These are phyloP conservation scores for Apocynum venetum DNA, from an alignment of 257 asterid species.

Conservation along the genomic window DNA sequence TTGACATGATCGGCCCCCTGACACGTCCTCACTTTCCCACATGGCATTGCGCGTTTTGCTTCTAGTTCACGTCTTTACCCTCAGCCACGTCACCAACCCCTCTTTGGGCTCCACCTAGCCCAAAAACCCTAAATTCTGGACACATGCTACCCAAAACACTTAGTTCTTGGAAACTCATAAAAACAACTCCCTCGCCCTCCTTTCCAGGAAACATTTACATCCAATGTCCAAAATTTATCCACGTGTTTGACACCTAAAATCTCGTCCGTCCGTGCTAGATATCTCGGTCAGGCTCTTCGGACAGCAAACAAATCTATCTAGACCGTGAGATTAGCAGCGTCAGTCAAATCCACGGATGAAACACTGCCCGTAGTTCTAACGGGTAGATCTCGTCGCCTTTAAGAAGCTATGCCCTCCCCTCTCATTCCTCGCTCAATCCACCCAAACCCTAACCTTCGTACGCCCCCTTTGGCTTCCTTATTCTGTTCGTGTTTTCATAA, in stretches of 20 bases:
- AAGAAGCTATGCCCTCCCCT: conserved; percentile 56
- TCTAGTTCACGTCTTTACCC: conserved; percentile 46
- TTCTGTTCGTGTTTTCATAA: background rate
- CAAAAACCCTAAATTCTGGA: conserved; percentile 42
- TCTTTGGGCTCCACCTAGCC: conserved; percentile 29
- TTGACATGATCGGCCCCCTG: conserved; percentile 40
- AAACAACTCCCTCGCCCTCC: background rate
- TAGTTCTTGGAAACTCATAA: conserved; percentile 18
- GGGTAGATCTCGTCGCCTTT: conserved; percentile 96
- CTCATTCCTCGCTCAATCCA: conserved; percentile 61
- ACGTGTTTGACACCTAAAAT: conserved; percentile 35
- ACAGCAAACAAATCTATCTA: conserved; percentile 49
- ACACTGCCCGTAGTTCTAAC: conserved; percentile 53
- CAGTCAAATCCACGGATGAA: conserved; percentile 28
- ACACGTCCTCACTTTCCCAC: conserved; percentile 43
- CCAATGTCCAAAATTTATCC: conserved; percentile 18
- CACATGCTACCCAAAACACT: conserved; percentile 47
- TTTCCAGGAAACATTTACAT: conserved; percentile 13
- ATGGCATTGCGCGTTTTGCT: conserved; percentile 46
- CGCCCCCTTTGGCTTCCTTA: background rate
- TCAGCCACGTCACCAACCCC: conserved; percentile 20
- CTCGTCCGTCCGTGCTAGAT: conserved; percentile 51
- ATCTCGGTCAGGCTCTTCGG: conserved; percentile 61
- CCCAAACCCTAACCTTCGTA: conserved; percentile 47
- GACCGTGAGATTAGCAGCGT: conserved; percentile 38